These are phyloP conservation scores for grape (Vitis vinifera) DNA, from an alignment of 164 flowering plant genomes.

Conservation along the genomic window DNA sequence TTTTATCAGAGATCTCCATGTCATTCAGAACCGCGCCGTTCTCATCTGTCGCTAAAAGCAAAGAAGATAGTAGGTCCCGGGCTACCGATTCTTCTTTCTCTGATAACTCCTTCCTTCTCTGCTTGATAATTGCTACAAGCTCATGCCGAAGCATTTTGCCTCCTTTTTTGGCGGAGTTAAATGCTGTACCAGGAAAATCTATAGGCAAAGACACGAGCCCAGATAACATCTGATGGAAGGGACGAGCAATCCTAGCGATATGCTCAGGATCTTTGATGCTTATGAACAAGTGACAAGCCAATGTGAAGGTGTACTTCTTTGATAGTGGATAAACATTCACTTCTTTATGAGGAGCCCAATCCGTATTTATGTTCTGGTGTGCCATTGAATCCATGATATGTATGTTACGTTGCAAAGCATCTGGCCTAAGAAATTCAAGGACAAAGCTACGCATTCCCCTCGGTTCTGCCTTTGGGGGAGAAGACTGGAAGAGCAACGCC, in stretches of 20 bases:
- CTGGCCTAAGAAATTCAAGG: slow-evolving; percentile 39
- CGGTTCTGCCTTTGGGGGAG: slow-evolving; percentile 26
- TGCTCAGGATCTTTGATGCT: slow-evolving; percentile 39
- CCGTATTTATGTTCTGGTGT: slow-evolving; percentile 15
- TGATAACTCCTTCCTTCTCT: slow-evolving; percentile 25
- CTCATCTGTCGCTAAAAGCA: slow-evolving; percentile 33
- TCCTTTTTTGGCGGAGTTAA: slow-evolving; percentile 34
- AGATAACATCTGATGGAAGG: slow-evolving; percentile 26
- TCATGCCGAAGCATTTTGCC: slow-evolving; percentile 30
- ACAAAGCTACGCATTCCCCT: slow-evolving; percentile 30
- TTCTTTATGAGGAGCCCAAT: neutral
- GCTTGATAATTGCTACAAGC: slow-evolving; percentile 29
- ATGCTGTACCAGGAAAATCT: slow-evolving; percentile 55
- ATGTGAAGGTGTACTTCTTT: slow-evolving; percentile 34
- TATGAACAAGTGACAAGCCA: slow-evolving; percentile 37
- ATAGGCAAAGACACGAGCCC: slow-evolving; percentile 45
- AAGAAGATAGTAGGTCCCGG: slow-evolving; percentile 43
- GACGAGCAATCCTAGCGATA: slow-evolving; percentile 23
- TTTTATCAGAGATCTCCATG: slow-evolving; percentile 50
- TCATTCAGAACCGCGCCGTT: slow-evolving; percentile 45
- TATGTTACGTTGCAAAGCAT: slow-evolving; percentile 36
- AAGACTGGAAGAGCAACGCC: slow-evolving; percentile 33
- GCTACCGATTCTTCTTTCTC: slow-evolving; percentile 29
- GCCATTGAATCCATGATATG: slow-evolving; percentile 43
- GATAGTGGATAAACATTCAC: slow-evolving; percentile 17